Percentiles rank a stretch among this genome's conserved stretches.
These are phyloP conservation scores for Aspergillus costaricaensis DNA, from an alignment of 2,329 filamentous ascomycete genomes.

Conservation along the genomic window DNA sequence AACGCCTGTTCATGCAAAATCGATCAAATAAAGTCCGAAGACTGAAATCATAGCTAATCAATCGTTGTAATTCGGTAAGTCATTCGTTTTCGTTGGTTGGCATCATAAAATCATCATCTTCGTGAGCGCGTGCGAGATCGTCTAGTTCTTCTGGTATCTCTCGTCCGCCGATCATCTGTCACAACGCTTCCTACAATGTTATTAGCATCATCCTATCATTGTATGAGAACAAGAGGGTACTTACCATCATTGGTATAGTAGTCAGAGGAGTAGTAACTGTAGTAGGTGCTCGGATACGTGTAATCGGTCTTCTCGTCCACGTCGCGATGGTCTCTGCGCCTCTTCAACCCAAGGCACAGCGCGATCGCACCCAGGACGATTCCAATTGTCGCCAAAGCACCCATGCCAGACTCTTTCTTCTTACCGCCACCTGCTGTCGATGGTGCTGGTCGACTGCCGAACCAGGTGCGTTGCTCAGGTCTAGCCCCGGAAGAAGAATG, in stretches of 20 bases:
- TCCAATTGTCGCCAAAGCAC: slow-evolving; percentile 45
- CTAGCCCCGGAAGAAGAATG: slow-evolving; percentile 26
- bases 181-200: slow-evolving; percentile 45
- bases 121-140: slow-evolving; percentile 33
- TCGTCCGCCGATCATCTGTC: slow-evolving; percentile 35
- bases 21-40: not conserved
- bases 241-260: slow-evolving; percentile 47
- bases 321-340: slow-evolving; percentile 34
- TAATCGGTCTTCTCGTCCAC: slow-evolving; percentile 44
- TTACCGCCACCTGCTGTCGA: slow-evolving; percentile 26
- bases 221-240: slow-evolving; percentile 13
- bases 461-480: slow-evolving; percentile 43
- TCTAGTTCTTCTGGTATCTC: slow-evolving; percentile 33
- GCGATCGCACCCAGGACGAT: slow-evolving; percentile 48
- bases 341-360: slow-evolving; percentile 49
- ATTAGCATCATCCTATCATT: slow-evolving; percentile 10
- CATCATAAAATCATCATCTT: slow-evolving; percentile 24
- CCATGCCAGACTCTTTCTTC: slow-evolving; percentile 42
- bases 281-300: slow-evolving; percentile 43
- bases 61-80: slow-evolving; percentile 4
- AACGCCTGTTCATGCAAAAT: slow-evolving; percentile 6
- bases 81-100: not conserved
- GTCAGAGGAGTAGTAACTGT: slow-evolving; percentile 39
- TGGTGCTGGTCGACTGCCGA: slow-evolving; percentile 41
- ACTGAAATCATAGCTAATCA: not conserved